Percentiles rank a stretch among this genome's conserved stretches.
Conservation (phyloP, 1,284 basidiomycete species). For the Laetiporus sulphureus region DNA sequence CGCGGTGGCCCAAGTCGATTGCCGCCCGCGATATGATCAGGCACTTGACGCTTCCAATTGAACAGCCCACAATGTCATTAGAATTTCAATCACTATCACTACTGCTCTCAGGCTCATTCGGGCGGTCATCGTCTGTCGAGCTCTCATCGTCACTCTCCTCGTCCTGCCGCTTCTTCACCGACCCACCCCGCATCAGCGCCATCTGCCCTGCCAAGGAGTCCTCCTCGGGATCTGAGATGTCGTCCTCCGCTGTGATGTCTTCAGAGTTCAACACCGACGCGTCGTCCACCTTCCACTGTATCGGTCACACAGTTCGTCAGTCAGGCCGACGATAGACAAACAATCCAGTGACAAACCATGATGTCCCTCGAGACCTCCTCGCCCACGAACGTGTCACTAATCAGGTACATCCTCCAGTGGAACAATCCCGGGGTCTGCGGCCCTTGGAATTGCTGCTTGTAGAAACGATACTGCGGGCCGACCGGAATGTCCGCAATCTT, state of each 20-base stretch:
- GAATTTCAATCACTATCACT: constrained; percentile 12
- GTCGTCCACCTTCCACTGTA: constrained; percentile 80
- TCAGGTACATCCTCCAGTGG: constrained; percentile 83
- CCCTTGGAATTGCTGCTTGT: constrained; percentile 93
- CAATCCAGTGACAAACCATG: constrained; percentile 41
- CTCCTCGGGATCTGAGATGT: constrained; percentile 95
- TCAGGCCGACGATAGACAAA: neutral
- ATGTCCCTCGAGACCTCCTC: constrained; percentile 74
- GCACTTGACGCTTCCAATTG: too few species aligned
- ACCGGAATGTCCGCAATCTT: constrained; percentile 80
- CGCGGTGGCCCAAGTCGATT: too few species aligned
- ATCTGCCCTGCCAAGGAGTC: constrained; percentile 96
- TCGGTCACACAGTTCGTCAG: neutral
- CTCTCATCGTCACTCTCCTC: constrained; percentile 43
- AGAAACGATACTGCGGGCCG: constrained; percentile 70
- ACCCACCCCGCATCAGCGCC: constrained; percentile 91
- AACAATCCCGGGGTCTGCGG: constrained; percentile 82
- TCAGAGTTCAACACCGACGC: constrained; percentile 49
- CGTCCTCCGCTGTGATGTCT: constrained; percentile 71
- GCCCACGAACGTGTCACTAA: constrained; percentile 87
- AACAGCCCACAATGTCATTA: too few species aligned
- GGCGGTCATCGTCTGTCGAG: constrained; percentile 40
- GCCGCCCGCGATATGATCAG: too few species aligned
- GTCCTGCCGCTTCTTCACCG: constrained; percentile 60
- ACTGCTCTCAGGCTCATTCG: constrained; percentile 35